Evolutionary conservation across 108 stramenopile genomes (phyloP), one percentile per base, ranked within the genome.

Genomic region (Mediolabrus comicus): DNA sequence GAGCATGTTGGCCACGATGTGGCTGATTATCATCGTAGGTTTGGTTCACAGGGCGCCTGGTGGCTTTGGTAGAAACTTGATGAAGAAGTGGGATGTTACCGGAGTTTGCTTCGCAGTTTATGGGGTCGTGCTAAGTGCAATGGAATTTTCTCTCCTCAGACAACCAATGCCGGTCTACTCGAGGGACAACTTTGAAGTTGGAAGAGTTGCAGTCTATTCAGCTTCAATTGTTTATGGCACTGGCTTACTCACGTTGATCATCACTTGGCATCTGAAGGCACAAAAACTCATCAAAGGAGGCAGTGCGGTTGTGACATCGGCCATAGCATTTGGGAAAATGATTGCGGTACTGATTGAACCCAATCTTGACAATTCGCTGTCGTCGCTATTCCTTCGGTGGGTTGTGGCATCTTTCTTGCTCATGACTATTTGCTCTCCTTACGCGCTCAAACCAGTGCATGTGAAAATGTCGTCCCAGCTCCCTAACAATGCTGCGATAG

Each of bases 111-210:
- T 88, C 27, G 64, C 79, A 33, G 30, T 65, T 1, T 92, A 92
- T 62, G 58, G 61, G 16, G 22, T 88, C 5, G 29, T 80, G 14
- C 55, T 86, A 31, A 61, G 72, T 25, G 57, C 62, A 11, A 32
- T 88, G 65, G 91, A 92, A 56, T 62, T 75, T 59, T 71, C 84
- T 14, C 74, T 92, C 2, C 62, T 92, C 4, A 80, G 80, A 31
- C 72, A 79, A 38, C 83, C 77, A 4, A 67, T 83, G 58, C 88
- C 88, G 9, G 33, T 84, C 26, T 69, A 84, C 55, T 75, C 77
- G 33, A 41, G 70, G 25, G 86, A 86, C 35, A 59, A 59, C 19
- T 81, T 66, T 13, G 81, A 76, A 60, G 77, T 85, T 59, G 88
- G 87, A 46, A 53, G 69, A 22, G 83, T 75, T 12, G 74, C 77